A percentile compares a stretch with the other conserved stretches of the same genome.
Conservation (phyloP, 164 flowering plant genomes). For the Aristolochia californica region DNA sequence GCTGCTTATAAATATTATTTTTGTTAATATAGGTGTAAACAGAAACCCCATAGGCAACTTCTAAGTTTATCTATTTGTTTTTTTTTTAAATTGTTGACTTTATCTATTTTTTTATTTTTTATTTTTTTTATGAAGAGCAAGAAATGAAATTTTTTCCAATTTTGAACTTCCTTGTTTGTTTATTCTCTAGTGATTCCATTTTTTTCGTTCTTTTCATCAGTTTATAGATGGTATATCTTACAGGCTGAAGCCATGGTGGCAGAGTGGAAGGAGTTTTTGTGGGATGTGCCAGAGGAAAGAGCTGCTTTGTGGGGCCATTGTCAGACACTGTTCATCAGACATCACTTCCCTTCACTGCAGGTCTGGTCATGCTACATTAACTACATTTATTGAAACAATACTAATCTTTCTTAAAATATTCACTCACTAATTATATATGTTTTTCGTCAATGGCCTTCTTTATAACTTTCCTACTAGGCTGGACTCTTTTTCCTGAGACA, state of each 20-base stretch:
- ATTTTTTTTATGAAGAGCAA: no score
- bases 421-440: neutral
- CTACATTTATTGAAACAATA: neutral
- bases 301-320: slow-evolving; percentile 94
- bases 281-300: slow-evolving; percentile 99
- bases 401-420: neutral
- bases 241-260: slow-evolving; percentile 99
- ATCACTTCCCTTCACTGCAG: slow-evolving; percentile 82
- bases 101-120: no score
- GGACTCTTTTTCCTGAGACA: slow-evolving; percentile 92
- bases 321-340: slow-evolving; percentile 71
- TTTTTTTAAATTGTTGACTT: no score
- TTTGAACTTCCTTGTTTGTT: no score
- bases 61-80: no score
- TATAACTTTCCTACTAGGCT: slow-evolving; percentile 41
- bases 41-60: no score
- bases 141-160: no score
- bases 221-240: neutral
- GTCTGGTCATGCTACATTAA: slow-evolving; percentile 13
- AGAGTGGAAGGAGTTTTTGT: slow-evolving; percentile 96
- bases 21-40: no score
- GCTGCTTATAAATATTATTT: no score
- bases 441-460: neutral
- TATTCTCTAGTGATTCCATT: no score
- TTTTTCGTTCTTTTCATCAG: no score